Base-by-base conservation (phyloP, 257 asterid genomes). In the Voacanga thouarsii region DNA sequence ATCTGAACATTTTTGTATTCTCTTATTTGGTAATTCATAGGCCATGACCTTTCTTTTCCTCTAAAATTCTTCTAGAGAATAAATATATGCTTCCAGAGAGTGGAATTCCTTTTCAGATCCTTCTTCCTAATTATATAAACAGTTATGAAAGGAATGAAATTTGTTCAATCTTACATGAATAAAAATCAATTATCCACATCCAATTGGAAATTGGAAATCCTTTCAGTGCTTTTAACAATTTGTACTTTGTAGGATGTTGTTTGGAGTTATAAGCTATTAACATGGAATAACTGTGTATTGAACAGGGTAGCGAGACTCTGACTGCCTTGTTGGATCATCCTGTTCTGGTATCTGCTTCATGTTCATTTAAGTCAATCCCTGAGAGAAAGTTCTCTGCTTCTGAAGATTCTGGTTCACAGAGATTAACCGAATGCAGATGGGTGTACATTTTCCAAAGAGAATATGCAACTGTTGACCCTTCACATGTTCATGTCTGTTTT, bases 361-460 rank as follows among this genome's bases (percentile, higher is more conserved):
- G 84, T 81, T 63, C 86, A 74, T 80, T 96, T 26, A 89, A 85
- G 33, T 87, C 90, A 18, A 77, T 84, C 68, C 61, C 82, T 3
- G 90, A 92, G 88, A 89, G 84, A 81, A 89, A 82, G 80, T 77
- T 93, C 47, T 90, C 99, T 19, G 79, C 77, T 81, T 78, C 84
- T 65, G 84, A 77, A 70, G 74, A 50, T 67, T 75, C 88, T 79
- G 80, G 80, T 83, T 80, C 85, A 33, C 86, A 64, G 45, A 30
- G 60, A 72, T 77, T 85, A 24, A 77, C 76, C 80, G 75, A 47
- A 70, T 57, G 86, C 77, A 93, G 86, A 89, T 89, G 84, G 85
- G 91, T 93, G 76, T 92, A 92, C 82, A 56, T 96, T 85, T 90
- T 90, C 85, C 99, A 96, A 80, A 89, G 92, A 86, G 99, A 96